Evolutionary conservation across 2,329 filamentous ascomycete genomes (phyloP).

Genomic region (Diaporthe helianthi): DNA sequence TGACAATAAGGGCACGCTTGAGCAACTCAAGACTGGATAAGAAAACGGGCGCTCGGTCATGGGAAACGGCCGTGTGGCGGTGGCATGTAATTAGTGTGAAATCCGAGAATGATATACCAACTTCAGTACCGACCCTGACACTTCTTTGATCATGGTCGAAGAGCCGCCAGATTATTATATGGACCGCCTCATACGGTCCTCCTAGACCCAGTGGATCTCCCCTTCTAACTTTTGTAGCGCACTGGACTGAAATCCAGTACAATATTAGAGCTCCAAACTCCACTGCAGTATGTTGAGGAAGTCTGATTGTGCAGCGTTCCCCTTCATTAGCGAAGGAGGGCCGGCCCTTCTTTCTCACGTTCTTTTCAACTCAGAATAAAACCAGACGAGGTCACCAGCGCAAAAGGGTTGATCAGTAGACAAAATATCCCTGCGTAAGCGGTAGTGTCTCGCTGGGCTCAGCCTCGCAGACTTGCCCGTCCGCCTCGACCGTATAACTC

Average conservation of each 20-base stretch:
- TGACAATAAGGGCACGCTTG: neutral
- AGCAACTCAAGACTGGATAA: neutral
- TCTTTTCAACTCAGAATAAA: neutral
- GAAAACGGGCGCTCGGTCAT: neutral
- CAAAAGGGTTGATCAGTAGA: constrained; percentile 63
- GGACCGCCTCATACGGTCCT: neutral
- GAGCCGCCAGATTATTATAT: neutral
- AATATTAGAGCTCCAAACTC: neutral
- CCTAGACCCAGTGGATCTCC: neutral
- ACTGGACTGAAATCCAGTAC: neutral
- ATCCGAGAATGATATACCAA: neutral
- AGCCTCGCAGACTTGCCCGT: constrained; percentile 76
- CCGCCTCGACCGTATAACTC: constrained; percentile 85
- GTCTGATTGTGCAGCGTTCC: neutral
- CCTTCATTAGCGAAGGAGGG: neutral
- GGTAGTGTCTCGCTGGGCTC: constrained; percentile 76
- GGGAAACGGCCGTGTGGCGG: neutral
- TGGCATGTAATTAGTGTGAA: neutral
- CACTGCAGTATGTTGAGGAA: neutral
- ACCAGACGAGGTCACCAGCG: neutral
- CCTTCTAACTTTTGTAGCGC: neutral
- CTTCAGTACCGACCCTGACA: neutral
- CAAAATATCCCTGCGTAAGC: constrained; percentile 77
- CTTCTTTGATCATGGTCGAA: neutral
- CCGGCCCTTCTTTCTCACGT: neutral